A percentile compares a stretch with the other conserved stretches of the same genome.
Conservation (phyloP, 306 rosid genomes). For the Citrullus colocynthis region DNA sequence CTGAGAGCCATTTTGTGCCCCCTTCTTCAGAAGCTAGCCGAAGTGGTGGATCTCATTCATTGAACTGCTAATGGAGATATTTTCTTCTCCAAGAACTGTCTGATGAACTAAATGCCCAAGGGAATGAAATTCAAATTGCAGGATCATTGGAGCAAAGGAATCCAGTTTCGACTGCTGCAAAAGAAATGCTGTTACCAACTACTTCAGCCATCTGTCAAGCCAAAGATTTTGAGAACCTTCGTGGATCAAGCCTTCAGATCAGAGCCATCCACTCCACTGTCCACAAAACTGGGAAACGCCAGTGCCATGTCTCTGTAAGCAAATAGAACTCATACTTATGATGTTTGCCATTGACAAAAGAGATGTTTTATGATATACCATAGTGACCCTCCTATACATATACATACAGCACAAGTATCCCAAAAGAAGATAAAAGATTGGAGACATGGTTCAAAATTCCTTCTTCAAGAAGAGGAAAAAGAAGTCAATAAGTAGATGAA, state of each 20-base stretch:
- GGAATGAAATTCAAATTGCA: background rate
- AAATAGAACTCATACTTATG: background rate
- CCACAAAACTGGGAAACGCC: conserved; percentile 66
- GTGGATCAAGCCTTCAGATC: background rate
- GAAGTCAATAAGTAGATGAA: background rate
- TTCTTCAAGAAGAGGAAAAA: background rate
- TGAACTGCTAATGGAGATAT: background rate
- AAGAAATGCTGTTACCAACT: background rate
- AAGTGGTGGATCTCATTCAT: background rate
- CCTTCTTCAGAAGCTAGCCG: background rate
- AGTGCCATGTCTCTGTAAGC: conserved; percentile 52
- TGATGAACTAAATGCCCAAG: background rate
- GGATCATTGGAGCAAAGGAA: background rate
- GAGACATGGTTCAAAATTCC: background rate
- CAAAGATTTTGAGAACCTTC: background rate
- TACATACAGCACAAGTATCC: background rate
- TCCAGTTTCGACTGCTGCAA: background rate
- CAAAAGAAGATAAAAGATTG: background rate
- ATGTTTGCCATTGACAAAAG: background rate
- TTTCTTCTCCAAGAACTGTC: background rate
- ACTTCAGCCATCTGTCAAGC: background rate
- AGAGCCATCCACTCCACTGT: background rate
- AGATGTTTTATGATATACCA: background rate
- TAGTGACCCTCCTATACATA: background rate
- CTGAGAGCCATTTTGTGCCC: background rate